Evolutionary conservation across 2,329 filamentous ascomycete genomes (phyloP).

Genomic region (Diaporthe sp.): DNA sequence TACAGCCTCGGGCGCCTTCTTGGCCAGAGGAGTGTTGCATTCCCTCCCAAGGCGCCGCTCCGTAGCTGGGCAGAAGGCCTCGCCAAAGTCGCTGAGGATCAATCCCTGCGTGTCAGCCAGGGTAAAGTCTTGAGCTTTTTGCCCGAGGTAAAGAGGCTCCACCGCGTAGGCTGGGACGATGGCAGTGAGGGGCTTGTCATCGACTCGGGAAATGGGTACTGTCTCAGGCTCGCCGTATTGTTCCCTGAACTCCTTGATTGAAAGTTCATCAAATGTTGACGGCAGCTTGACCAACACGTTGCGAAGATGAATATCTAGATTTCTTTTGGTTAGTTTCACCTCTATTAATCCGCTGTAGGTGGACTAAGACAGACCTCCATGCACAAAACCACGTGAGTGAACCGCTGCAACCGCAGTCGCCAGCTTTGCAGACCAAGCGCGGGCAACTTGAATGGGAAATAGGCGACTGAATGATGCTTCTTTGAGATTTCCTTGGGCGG

Average conservation of each 20-base stretch:
- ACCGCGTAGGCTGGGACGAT: not conserved
- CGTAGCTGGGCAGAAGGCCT: slow-evolving; percentile 42
- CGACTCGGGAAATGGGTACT: not conserved
- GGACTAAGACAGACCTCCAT: not conserved
- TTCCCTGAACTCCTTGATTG: not conserved
- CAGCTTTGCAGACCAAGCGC: slow-evolving; percentile 44
- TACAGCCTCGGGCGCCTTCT: slow-evolving; percentile 9
- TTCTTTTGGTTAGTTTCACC: not conserved
- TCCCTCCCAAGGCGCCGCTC: slow-evolving; percentile 39
- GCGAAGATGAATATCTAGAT: slow-evolving; percentile 7
- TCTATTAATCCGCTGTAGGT: too few species aligned
- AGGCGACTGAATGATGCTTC: slow-evolving; percentile 41
- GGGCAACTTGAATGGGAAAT: slow-evolving; percentile 41
- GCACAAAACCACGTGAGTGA: slow-evolving; percentile 8
- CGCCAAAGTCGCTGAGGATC: slow-evolving; percentile 48
- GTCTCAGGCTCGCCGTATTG: slow-evolving; percentile 6
- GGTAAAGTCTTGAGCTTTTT: slow-evolving; percentile 42
- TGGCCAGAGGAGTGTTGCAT: slow-evolving; percentile 36
- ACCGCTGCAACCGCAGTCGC: not conserved
- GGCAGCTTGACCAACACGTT: slow-evolving; percentile 4
- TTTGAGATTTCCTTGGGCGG: slow-evolving; percentile 42
- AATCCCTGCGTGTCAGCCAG: slow-evolving; percentile 41
- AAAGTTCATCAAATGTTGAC: slow-evolving; percentile 11
- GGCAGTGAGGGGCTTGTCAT: not conserved
- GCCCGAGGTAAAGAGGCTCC: slow-evolving; percentile 39